Base-by-base conservation (phyloP, 2,329 filamentous ascomycete genomes). In the Passalora sequoiae region DNA sequence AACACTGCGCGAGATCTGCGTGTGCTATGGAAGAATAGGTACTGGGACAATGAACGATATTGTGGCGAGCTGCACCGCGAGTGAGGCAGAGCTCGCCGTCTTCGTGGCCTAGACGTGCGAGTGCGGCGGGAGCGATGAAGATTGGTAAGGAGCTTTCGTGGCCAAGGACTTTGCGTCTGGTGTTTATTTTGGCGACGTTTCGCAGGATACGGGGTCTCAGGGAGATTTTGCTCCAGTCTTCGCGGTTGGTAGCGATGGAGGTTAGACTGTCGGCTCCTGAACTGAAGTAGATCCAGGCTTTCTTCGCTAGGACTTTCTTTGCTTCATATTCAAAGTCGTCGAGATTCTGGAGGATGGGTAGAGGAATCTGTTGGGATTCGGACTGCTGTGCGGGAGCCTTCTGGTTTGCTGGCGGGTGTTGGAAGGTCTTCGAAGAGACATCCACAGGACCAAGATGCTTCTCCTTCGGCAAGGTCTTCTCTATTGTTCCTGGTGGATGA, bases 241-340 rank as follows among this genome's bases (percentile, higher is more conserved):
- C 54, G 15, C 54, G 57, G 39, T 72, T 73, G 19, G 66, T 60
- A 9, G 59, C 58, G 32, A 65, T 63, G 15, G 67, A 72, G 35
- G 69, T 60, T 35, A 70, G 66, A 29, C 73, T 68, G 4, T 73
- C 73, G 0, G 72, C 71, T 1, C 69, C 73, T 0, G 69, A 70
- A 10, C 63, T 65, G 50, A 73, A 73, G 41, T 67, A 69, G 0
- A 65, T 66, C 65, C 65, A 68, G 15, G 66, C 60, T 32, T 65
- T 62, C 9, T 59, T 55, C 1, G 58, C 56, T 38, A 69, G 51
- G 17, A 53, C 55, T 9, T 57, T 56, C 9, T 56, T 52, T 3
- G 69, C 68, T 4, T 65, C 61, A 2, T 53, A 42, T 41, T 70
- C 64, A 47, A 71, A 70, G 50, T 71, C 69, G 57, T 30, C 62